Conservation (phyloP, 176 grass and related monocot genomes). For the Luzula sylvatica region DNA sequence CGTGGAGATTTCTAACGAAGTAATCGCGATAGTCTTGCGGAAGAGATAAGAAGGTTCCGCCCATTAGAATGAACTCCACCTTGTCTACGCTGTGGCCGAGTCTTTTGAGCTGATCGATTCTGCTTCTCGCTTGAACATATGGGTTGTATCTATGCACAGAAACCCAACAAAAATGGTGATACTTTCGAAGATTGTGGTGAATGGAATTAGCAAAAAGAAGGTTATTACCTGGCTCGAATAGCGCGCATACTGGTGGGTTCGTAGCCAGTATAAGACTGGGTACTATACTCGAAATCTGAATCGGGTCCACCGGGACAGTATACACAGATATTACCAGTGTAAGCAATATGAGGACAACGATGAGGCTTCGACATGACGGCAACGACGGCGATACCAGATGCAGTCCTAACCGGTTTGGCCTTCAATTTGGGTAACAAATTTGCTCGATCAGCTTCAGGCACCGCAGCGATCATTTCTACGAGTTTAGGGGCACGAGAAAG, state of each 20-base stretch:
- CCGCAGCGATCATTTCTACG: constrained; percentile 92
- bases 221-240: constrained; percentile 86
- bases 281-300: constrained; percentile 98
- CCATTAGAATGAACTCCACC: constrained; percentile 97
- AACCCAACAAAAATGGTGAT: too few species aligned
- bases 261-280: constrained; percentile 91
- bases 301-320: constrained; percentile 92
- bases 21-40: constrained; percentile 93
- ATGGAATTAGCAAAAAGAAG: too few species aligned
- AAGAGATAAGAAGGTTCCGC: constrained; percentile 94
- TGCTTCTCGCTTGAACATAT: constrained; percentile 94
- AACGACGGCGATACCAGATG: constrained; percentile 88
- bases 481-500: constrained; percentile 82
- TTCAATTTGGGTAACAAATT: constrained; percentile 70
- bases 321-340: constrained; percentile 93
- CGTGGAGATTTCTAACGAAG: constrained; percentile 98
- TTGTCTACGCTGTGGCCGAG: constrained; percentile 98
- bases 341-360: constrained; percentile 86
- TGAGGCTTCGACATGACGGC: constrained; percentile 99
- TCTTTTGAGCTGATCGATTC: constrained; percentile 98
- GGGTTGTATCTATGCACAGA: constrained; percentile 70
- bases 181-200: too few species aligned
- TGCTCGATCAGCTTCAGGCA: constrained; percentile 78
- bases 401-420: constrained; percentile 96
- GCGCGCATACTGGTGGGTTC: constrained; percentile 98